Evolutionary conservation across 768 basidiomycete species (phyloP), one percentile per base, ranked within the genome.

Genomic region (Tylopilus rubrobrunneus): DNA sequence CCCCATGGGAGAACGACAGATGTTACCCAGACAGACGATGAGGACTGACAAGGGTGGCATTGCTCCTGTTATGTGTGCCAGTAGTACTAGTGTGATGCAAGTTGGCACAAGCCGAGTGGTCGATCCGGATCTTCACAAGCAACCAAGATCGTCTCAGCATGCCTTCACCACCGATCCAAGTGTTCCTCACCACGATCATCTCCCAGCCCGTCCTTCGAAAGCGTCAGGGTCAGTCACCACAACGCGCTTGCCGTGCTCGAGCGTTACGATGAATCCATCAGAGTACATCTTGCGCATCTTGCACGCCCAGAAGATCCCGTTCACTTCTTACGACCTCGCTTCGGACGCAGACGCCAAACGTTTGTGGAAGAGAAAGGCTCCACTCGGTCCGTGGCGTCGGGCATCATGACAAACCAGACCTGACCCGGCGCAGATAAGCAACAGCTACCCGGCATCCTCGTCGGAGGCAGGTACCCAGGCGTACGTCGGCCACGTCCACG

Each of bases 1-100:
- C 29, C 92, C 93, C 84, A 96, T 91, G 0, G 93, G 92, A 23
- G 90, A 92, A 33, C 93, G 85, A 66, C 92, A 92, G 54, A 92
- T 91, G 66, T 92, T 92, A 12, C 89, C 89, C 53, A 91, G 71
- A 59, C 90, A 92, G 36, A 92, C 88, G 56, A 91, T 70, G 46
- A 92, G 80, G 29, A 86, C 87, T 49, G 81, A 79, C 58, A 81
- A 60, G 28, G 31, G 31, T 11, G 69, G 49, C 63, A 72, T 64
- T 56, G 70, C 23, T 49, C 23, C 28, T 29, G 55, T 29, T 9
- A 47, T 36, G 21, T 27, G 52, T 31, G 29, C 9, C 6, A 29
- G 29, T 29, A 29, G 19, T 19, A 19, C 19, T 19, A 25, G 25
- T 25, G 25, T 25, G 25, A 25, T 25, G 25, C 25, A 25, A 25